A percentile compares a stretch with the other conserved stretches of the same genome.
These are phyloP conservation scores for Sugiyamaella americana DNA, from an alignment of 805 yeast genomes.

Conservation along the genomic window DNA sequence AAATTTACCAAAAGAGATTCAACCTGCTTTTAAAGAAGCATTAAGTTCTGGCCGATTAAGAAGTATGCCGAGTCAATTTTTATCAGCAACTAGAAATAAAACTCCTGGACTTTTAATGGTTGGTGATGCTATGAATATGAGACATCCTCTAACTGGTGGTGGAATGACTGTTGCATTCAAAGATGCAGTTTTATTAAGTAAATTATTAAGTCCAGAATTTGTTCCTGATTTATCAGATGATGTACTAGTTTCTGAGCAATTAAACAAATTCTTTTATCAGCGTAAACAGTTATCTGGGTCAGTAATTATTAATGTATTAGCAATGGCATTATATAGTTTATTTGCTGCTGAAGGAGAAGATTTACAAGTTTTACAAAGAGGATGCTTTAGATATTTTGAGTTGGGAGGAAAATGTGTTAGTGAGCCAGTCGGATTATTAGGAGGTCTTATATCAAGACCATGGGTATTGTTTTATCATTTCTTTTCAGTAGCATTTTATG, in stretches of 20 bases:
- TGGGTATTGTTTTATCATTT: constrained; percentile 73
- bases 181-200: constrained; percentile 68
- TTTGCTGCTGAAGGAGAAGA: constrained; percentile 75
- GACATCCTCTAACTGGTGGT: constrained; percentile 98
- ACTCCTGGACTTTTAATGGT: constrained; percentile 72
- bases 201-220: constrained; percentile 49
- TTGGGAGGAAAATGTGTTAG: constrained; percentile 74
- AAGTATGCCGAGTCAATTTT: constrained; percentile 90
- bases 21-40: constrained; percentile 66
- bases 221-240: constrained; percentile 56
- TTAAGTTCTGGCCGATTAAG: constrained; percentile 53
- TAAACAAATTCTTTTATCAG: constrained; percentile 64
- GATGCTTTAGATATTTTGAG: constrained; percentile 82
- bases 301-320: constrained; percentile 73
- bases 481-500: constrained; percentile 82
- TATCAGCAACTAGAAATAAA: constrained; percentile 65
- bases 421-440: constrained; percentile 76
- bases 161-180: constrained; percentile 97
- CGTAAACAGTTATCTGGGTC: constrained; percentile 67
- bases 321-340: constrained; percentile 81
- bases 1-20: constrained; percentile 54
- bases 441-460: constrained; percentile 78
- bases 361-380: constrained; percentile 66
- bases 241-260: constrained; percentile 47
- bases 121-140: constrained; percentile 95